A percentile compares a stretch with the other conserved stretches of the same genome.
Conservation (phyloP, 169 alveolate genomes). For the Cytauxzoon felis region DNA sequence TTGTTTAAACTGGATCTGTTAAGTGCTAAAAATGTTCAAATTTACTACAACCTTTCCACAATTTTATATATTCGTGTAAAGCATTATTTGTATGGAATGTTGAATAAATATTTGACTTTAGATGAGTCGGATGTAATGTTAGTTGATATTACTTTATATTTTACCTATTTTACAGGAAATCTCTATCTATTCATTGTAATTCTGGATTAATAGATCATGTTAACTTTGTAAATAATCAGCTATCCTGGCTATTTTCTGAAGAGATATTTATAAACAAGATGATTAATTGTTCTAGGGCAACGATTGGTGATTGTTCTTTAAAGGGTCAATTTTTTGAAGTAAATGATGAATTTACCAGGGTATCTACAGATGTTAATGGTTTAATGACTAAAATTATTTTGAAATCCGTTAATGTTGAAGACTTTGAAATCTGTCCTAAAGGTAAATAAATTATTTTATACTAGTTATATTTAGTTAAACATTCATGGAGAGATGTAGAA, state of each 20-base stretch:
- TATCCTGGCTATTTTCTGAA: constrained; percentile 26
- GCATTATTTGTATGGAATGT: constrained; percentile 32
- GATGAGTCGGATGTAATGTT: neutral
- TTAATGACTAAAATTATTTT: constrained; percentile 19
- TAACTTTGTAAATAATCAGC: constrained; percentile 8
- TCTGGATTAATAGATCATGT: constrained; percentile 34
- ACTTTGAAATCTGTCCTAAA: too few species aligned
- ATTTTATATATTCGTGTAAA: constrained; percentile 40
- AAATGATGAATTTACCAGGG: neutral
- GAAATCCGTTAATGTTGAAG: constrained; percentile 5
- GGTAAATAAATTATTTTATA: neutral
- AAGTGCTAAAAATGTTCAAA: neutral
- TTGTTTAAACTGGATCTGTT: constrained; percentile 29
- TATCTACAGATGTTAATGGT: constrained; percentile 11
- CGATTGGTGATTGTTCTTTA: neutral
- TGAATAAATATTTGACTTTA: constrained; percentile 8
- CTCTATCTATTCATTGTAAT: constrained; percentile 39
- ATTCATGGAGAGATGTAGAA: constrained; percentile 20
- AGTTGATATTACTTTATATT: too few species aligned
- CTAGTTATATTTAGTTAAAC: constrained; percentile 12
- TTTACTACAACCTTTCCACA: constrained; percentile 19
- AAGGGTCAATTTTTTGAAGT: constrained; percentile 2
- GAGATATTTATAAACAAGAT: constrained; percentile 35
- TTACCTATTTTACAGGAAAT: neutral
- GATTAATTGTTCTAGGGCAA: neutral